Evolutionary conservation across 2,329 filamentous ascomycete genomes (phyloP).

Genomic region (Rhynchosporium secalis): DNA sequence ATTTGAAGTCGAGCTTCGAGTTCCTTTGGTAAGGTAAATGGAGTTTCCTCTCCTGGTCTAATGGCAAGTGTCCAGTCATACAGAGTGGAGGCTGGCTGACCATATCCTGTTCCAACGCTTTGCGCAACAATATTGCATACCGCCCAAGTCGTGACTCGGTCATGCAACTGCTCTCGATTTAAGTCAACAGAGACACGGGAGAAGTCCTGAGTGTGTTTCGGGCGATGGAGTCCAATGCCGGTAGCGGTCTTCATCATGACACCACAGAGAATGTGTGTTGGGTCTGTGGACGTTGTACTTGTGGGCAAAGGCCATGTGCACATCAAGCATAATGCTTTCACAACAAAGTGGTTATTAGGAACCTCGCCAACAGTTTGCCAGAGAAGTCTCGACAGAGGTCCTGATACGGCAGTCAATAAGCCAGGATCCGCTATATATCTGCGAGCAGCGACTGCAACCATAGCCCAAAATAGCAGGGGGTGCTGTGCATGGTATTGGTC

Average conservation of each 20-base stretch:
- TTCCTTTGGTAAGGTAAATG: slow-evolving; percentile 59
- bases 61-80: slow-evolving; percentile 73
- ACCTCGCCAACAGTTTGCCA: slow-evolving; percentile 78
- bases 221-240: slow-evolving; percentile 78
- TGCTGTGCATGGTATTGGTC: slow-evolving; percentile 77
- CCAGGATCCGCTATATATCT: slow-evolving; percentile 61
- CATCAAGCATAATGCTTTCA: slow-evolving; percentile 76
- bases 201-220: slow-evolving; percentile 81
- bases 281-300: slow-evolving; percentile 77
- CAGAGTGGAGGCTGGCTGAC: slow-evolving; percentile 74
- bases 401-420: slow-evolving; percentile 67
- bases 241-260: slow-evolving; percentile 88
- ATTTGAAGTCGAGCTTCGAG: slow-evolving; percentile 69
- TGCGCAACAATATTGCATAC: slow-evolving; percentile 84
- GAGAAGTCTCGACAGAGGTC: slow-evolving; percentile 67
- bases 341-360: slow-evolving; percentile 75
- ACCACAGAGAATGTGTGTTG: slow-evolving; percentile 74
- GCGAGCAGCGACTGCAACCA: slow-evolving; percentile 72
- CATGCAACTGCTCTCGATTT: slow-evolving; percentile 75
- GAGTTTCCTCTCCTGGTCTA: slow-evolving; percentile 58
- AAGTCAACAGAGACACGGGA: slow-evolving; percentile 73
- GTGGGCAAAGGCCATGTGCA: slow-evolving; percentile 83
- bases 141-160: slow-evolving; percentile 79
- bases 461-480: slow-evolving; percentile 82
- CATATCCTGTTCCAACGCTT: slow-evolving; percentile 78